Base-by-base conservation (phyloP, 225 moss, liverwort and hornwort genomes). In the Physcomitrium patens region DNA sequence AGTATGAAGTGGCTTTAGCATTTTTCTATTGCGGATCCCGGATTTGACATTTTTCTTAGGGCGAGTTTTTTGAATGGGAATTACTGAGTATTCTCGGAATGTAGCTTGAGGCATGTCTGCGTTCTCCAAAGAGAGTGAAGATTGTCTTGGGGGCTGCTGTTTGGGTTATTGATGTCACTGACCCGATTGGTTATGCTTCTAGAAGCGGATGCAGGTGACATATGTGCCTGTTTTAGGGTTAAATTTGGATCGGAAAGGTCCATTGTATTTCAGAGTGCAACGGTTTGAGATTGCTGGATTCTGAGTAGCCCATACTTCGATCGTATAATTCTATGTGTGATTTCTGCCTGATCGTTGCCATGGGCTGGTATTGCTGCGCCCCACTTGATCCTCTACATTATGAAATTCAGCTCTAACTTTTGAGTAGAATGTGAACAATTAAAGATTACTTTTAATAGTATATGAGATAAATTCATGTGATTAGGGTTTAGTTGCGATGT, bases 251-350 rank as follows among this genome's bases (percentile, higher is more conserved):
- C 0, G 0, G 8, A 31, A 45, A 1, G 4, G 10, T 77, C 63
- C 1, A 27, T 22, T 1, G n/a, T 26, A 10, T 0, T 20, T 0
- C 4, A 24, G 1, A 12, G 14, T 28, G 61, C 72, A 31, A 72
- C 12, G 49, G 60, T 60, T 71, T 46, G 70, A 26, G 2, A 46
- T 26, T 24, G 46, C 44, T 28, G 60, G 49, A 72, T 12, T 55
- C 28, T 0, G 7, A 15, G 0, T 63, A 4, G 53, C 2, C 14
- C 0, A 7, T 28, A 45, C 27, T 70, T 63, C 18, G 23, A 46
- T 45, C 54, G 44, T 60, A 1, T 1, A 10, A 20, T 37, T 3
- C 5, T 70, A 20, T 70, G 44, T 63, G 8, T 31, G 13, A 2
- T 63, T 70, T 44, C 2, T 45, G 27, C 0, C 14, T 51, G 20